These are phyloP conservation scores for Diospyros kaki DNA, from an alignment of 148 eudicot genomes.

Conservation along the genomic window DNA sequence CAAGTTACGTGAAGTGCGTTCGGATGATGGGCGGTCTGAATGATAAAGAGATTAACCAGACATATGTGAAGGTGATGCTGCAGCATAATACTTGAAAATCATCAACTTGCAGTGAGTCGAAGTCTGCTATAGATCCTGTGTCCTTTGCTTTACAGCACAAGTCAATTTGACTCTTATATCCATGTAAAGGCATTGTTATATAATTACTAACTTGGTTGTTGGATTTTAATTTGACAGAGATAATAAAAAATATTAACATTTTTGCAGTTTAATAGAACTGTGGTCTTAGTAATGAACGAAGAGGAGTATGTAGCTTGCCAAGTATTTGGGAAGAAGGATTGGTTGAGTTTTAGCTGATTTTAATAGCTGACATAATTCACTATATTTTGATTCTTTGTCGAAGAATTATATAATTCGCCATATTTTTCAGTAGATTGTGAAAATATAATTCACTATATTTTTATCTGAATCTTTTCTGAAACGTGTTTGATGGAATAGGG, in stretches of 20 bases:
- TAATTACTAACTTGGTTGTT: no score
- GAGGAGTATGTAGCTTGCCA: no score
- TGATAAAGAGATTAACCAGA: constrained; percentile 88
- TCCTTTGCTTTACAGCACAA: background rate
- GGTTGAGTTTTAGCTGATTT: no score
- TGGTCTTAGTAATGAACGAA: no score
- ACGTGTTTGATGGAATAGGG: background rate
- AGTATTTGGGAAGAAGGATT: no score
- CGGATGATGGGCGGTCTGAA: constrained; percentile 90
- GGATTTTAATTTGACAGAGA: no score
- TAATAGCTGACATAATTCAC: background rate
- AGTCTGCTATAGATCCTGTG: background rate
- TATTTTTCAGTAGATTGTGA: no score
- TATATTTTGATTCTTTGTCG: background rate
- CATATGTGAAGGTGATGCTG: constrained; percentile 68
- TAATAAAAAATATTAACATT: no score
- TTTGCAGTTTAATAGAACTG: no score
- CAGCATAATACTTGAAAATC: constrained; percentile 1
- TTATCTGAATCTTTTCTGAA: background rate
- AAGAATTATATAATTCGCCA: background rate
- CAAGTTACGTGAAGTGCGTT: constrained; percentile 84
- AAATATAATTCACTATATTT: background rate
- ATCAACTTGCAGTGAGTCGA: background rate
- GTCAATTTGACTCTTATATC: no score
- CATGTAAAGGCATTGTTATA: no score